Evolutionary conservation across 2,329 filamentous ascomycete species (phyloP).

Genomic region (Leptographium galeiforme): DNA sequence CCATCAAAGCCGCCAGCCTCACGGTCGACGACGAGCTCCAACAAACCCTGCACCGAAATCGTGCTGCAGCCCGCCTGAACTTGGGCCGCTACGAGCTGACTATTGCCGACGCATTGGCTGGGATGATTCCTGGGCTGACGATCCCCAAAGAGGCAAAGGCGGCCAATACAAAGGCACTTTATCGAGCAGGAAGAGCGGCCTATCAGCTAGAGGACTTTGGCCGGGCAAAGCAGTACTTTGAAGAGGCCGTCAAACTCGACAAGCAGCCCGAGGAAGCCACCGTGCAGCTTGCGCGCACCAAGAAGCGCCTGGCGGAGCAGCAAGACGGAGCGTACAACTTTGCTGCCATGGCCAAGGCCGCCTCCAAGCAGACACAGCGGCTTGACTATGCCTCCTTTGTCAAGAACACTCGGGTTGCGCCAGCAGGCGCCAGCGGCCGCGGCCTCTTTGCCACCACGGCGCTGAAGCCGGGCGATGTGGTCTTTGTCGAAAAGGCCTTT

Average conservation of each 20-base stretch:
- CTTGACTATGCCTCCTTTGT: slow-evolving; percentile 23
- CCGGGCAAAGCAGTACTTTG: slow-evolving; percentile 1
- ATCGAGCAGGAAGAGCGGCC: slow-evolving; percentile 6
- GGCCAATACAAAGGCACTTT: slow-evolving; percentile 6
- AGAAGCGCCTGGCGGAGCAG: slow-evolving; percentile 16
- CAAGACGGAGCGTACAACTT: slow-evolving; percentile 18
- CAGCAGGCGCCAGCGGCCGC: slow-evolving; percentile 21
- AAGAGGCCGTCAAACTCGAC: slow-evolving; percentile 8
- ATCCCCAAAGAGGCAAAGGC: neutral
- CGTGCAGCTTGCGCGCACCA: neutral
- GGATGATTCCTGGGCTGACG: slow-evolving; percentile 11
- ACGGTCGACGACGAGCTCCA: slow-evolving; percentile 12
- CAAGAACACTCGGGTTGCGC: slow-evolving; percentile 17
- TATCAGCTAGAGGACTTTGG: slow-evolving; percentile 6
- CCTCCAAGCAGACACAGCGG: slow-evolving; percentile 8
- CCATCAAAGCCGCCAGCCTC: slow-evolving; percentile 15
- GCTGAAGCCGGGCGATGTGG: slow-evolving; percentile 24
- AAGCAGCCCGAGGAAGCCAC: neutral
- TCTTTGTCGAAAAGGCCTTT: slow-evolving; percentile 28
- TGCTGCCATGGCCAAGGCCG: slow-evolving; percentile 11
- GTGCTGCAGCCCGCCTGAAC: slow-evolving; percentile 19
- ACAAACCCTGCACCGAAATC: slow-evolving; percentile 16
- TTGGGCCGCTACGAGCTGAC: slow-evolving; percentile 21
- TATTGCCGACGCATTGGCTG: slow-evolving; percentile 19
- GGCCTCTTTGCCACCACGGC: slow-evolving; percentile 27